Percentiles rank a stretch among this genome's conserved stretches.
Evolutionary conservation across 202 grass and related monocot species (phyloP).

Genomic region (Bolboschoenoplectus hybrid): DNA sequence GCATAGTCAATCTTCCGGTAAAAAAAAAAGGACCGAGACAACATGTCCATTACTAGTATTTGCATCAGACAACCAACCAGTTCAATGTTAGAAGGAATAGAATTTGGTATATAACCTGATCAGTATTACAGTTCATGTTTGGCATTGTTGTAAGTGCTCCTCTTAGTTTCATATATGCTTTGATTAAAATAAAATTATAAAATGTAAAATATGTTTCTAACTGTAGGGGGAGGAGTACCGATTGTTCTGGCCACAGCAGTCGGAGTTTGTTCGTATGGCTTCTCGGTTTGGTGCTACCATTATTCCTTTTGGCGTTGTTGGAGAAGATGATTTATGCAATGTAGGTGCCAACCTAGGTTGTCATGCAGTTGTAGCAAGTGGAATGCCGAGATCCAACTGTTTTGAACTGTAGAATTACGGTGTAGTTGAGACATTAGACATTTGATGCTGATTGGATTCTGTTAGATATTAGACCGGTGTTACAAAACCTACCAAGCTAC

Average conservation of each 20-base stretch:
- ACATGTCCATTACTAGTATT: neutral
- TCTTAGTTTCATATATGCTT: neutral
- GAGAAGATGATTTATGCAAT: constrained; percentile 85
- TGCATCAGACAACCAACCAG: neutral
- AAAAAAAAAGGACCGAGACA: neutral
- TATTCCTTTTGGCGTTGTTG: constrained; percentile 87
- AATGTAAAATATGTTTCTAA: constrained; percentile 16
- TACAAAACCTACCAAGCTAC: neutral
- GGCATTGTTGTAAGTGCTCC: neutral
- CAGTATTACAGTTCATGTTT: neutral
- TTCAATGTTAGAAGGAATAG: neutral
- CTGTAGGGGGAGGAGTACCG: constrained; percentile 89
- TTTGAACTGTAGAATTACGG: neutral
- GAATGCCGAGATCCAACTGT: neutral
- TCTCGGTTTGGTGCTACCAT: constrained; percentile 87
- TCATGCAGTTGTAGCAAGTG: neutral
- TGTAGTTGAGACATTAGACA: neutral
- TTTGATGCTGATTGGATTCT: neutral
- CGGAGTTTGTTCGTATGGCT: constrained; percentile 98
- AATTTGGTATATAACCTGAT: neutral
- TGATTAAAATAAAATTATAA: neutral
- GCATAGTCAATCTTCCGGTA: neutral
- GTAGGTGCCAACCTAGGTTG: constrained; percentile 46
- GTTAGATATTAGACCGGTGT: neutral
- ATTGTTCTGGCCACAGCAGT: constrained; percentile 82